phyloP scores from a whole-genome alignment of 345 rosid genomes.

The Gossypium mustelinum region DNA sequence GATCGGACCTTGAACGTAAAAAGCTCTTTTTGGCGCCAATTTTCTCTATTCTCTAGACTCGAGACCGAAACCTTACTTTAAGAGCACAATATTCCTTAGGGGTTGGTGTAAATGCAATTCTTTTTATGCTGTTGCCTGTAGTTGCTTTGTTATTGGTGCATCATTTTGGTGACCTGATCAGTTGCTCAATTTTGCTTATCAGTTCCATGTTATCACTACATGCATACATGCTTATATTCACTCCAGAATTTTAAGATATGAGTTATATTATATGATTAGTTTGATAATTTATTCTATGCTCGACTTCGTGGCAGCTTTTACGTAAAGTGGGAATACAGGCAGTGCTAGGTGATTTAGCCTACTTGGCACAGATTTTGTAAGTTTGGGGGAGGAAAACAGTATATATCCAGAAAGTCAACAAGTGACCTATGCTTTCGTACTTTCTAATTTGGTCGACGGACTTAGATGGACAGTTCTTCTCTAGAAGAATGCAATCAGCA shows the following conservation, averaged over 20 bases:
- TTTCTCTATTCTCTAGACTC: too few relatives aligned
- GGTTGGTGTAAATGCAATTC: background rate
- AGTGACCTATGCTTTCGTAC: slow-evolving; percentile 24
- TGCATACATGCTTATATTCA: background rate
- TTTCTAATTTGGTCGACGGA: slow-evolving; percentile 26
- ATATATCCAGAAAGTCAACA: slow-evolving; percentile 2
- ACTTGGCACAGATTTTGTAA: slow-evolving; percentile 6
- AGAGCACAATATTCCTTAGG: background rate
- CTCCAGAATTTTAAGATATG: background rate
- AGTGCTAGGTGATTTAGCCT: slow-evolving; percentile 16
- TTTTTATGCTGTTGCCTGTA: background rate
- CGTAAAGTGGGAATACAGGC: background rate
- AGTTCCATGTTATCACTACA: background rate
- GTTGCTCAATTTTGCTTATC: background rate
- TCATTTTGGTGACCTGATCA: background rate
- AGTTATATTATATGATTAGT: background rate
- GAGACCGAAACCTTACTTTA: too few relatives aligned
- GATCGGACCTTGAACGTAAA: too few relatives aligned
- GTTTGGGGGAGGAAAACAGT: slow-evolving; percentile 9
- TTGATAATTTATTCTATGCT: background rate
- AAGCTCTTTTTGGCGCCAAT: too few relatives aligned
- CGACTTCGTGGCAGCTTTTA: slow-evolving; percentile 20
- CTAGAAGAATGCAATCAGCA: slow-evolving; percentile 33
- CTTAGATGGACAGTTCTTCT: slow-evolving; percentile 58
- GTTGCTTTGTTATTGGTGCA: background rate